Conservation (phyloP, 2,329 filamentous ascomycete genomes). For the Fusarium tanahbumbuense region DNA sequence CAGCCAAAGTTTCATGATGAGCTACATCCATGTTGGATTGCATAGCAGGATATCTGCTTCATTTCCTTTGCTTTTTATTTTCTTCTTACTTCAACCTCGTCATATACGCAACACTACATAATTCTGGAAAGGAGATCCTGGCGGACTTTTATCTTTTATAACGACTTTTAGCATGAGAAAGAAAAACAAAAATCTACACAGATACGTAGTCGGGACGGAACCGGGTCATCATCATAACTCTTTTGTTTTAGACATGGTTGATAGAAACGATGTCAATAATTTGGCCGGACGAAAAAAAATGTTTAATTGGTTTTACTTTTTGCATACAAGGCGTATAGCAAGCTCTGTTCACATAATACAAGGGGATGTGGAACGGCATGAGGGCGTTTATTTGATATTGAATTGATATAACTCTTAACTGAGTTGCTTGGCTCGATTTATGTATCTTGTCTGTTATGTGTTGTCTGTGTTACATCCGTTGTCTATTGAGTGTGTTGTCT, state of each 20-base stretch:
- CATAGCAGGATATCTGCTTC: conserved; percentile 5
- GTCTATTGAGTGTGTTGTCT: neutral
- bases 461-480: neutral
- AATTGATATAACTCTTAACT: neutral
- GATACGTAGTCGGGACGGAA: conserved; percentile 38
- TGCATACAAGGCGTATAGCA: conserved; percentile 15
- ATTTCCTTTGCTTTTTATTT: conserved; percentile 11
- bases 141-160: conserved; percentile 34
- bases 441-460: neutral
- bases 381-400: conserved; percentile 17
- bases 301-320: conserved; percentile 40
- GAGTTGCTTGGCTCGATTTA: neutral
- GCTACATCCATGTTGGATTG: conserved; percentile 26
- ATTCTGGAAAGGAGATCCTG: conserved; percentile 29
- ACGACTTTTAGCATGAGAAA: conserved; percentile 46
- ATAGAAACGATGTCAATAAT: conserved; percentile 45
- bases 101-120: conserved; percentile 32
- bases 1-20: conserved; percentile 13
- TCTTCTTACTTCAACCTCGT: conserved; percentile 5
- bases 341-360: conserved; percentile 4
- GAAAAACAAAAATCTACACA: conserved; percentile 43
- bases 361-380: conserved; percentile 3
- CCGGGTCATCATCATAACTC: conserved; percentile 21
- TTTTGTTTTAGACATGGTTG: conserved; percentile 35
- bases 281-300: conserved; percentile 37